phyloP scores from a whole-genome alignment of 768 basidiomycete species.

The Tricholoma saponaceum region DNA sequence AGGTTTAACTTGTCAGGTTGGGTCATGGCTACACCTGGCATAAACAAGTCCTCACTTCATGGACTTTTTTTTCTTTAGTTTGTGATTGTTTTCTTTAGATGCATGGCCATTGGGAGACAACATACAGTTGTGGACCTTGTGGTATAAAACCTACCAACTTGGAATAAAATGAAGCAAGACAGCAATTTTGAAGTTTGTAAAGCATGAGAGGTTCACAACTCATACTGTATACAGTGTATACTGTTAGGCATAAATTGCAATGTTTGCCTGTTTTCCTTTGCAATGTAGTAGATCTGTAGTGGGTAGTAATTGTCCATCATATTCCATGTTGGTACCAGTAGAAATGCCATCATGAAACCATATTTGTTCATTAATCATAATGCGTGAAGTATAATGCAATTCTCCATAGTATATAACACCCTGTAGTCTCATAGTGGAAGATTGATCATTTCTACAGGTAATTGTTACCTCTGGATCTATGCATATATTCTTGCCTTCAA shows the following conservation, averaged over 20 bases:
- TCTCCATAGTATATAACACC: slow-evolving; percentile 18
- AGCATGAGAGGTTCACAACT: neutral
- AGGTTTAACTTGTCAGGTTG: no score
- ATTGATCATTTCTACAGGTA: neutral
- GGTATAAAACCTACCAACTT: no score
- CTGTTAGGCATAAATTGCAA: neutral
- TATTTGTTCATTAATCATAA: slow-evolving; percentile 11
- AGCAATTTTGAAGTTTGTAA: neutral
- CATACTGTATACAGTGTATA: neutral
- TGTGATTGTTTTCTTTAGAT: neutral
- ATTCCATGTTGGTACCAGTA: neutral
- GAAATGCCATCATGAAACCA: slow-evolving; percentile 16
- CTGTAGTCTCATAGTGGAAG: slow-evolving; percentile 2
- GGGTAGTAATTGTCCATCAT: neutral
- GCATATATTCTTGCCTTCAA: neutral
- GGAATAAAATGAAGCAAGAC: neutral
- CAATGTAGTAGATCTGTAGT: neutral
- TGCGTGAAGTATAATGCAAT: slow-evolving; percentile 15
- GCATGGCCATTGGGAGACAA: neutral
- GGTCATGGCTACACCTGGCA: neutral
- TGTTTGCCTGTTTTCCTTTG: neutral
- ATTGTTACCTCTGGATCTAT: slow-evolving; percentile 4
- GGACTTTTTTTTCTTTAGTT: neutral
- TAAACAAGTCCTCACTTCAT: neutral
- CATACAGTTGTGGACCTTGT: neutral